A percentile compares a stretch with the other conserved stretches of the same genome.
Conservation (phyloP, 2,329 filamentous ascomycete species). For the Sphaerulina vaccinii region DNA sequence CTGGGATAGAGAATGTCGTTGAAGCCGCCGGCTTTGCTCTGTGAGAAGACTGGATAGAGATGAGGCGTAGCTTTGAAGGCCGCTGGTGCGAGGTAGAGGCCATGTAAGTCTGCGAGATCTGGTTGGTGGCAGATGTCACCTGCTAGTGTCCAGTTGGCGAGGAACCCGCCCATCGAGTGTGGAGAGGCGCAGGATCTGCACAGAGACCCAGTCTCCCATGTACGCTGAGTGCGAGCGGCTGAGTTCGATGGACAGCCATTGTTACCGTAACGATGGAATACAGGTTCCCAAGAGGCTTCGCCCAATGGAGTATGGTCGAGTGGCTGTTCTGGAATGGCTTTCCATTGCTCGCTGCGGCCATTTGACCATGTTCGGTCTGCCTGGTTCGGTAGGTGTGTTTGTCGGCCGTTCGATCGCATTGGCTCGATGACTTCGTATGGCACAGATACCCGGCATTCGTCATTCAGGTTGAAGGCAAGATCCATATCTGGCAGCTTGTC, state of each 20-base stretch:
- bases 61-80: constrained; percentile 61
- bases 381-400: not conserved
- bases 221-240: constrained; percentile 55
- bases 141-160: constrained; percentile 64
- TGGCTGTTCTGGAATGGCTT: constrained; percentile 33
- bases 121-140: constrained; percentile 73
- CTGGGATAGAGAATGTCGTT: constrained; percentile 71
- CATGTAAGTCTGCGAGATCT: constrained; percentile 70
- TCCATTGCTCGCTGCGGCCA: constrained; percentile 43
- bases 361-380: constrained; percentile 38
- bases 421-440: constrained; percentile 47
- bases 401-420: constrained; percentile 33
- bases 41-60: constrained; percentile 72
- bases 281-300: constrained; percentile 40
- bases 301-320: constrained; percentile 31
- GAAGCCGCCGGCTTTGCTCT: constrained; percentile 69
- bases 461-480: constrained; percentile 62
- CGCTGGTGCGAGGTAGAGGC: constrained; percentile 67
- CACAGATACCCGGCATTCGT: constrained; percentile 58
- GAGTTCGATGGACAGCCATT: constrained; percentile 64
- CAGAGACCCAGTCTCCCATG: constrained; percentile 64
- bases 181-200: constrained; percentile 63
- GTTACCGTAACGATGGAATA: constrained; percentile 44
- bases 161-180: constrained; percentile 66
- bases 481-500: constrained; percentile 62